Percentiles rank a stretch among this genome's conserved stretches.
Evolutionary conservation across 768 basidiomycete species (phyloP).

Genomic region (Mycena galericulata): DNA sequence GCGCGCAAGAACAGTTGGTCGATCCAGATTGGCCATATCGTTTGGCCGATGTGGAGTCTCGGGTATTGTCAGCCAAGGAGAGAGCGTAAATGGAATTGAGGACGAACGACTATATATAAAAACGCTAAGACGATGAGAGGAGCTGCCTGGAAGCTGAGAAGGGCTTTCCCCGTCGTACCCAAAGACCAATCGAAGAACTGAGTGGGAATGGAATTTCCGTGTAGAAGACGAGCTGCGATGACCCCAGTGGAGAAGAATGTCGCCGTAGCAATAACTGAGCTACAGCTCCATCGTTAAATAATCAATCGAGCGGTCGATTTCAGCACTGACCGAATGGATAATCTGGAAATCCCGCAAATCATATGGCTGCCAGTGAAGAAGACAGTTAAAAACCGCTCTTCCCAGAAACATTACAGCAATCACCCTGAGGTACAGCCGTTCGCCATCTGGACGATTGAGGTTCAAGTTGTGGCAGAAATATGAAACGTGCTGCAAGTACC

Average conservation of each 20-base stretch:
- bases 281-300: constrained; percentile 38
- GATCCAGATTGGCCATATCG: constrained; percentile 11
- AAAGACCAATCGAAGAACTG: constrained; percentile 55
- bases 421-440: constrained; percentile 80
- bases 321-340: constrained; percentile 63
- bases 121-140: constrained; percentile 48
- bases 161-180: constrained; percentile 45
- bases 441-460: constrained; percentile 53
- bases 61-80: not conserved
- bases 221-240: constrained; percentile 55
- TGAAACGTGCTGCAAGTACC: constrained; percentile 43
- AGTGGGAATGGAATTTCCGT: constrained; percentile 41
- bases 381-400: not conserved
- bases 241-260: constrained; percentile 65
- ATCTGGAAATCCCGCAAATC: constrained; percentile 68
- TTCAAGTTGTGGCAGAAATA: constrained; percentile 17
- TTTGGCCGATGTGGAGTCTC: constrained; percentile 15
- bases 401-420: constrained; percentile 9
- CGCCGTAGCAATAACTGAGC: constrained; percentile 67
- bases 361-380: constrained; percentile 66
- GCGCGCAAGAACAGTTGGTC: constrained; percentile 16
- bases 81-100: constrained; percentile 33
- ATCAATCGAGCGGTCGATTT: not conserved
- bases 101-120: constrained; percentile 47
- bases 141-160: constrained; percentile 55